Base-by-base conservation (phyloP, 1,284 basidiomycete species). In the Athelia psychrophila region DNA sequence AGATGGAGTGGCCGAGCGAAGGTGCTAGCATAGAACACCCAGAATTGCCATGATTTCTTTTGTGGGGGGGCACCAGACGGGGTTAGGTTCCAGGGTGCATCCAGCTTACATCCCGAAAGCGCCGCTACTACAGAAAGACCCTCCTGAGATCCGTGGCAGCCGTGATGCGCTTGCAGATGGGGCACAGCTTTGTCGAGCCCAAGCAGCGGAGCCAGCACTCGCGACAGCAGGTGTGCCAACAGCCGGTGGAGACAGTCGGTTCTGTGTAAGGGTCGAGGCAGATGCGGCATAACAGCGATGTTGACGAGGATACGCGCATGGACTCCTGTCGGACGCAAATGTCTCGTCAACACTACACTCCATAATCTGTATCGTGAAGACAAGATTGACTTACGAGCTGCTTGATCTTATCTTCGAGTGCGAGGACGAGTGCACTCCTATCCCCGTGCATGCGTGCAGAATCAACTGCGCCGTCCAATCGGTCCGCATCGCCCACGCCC, bases 151-250 rank as follows among this genome's bases (percentile, higher is more conserved):
- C 88, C 13, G 75, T 70, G 8, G 86, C 86, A 2, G 76, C 75
- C 22, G 88, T 91, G 53, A 91, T 91, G 46, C 89, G 79, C 66
- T 91, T 89, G 73, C 88, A 91, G 56, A 91, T 91, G 0, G 88
- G 88, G 66, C 88, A 91, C 15, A 91, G 73, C 62, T 84, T 88
- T 2, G 87, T 90, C 6, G 86, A 81, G n/a, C 86, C 86, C 42
- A 91, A 72, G 64, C 89, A 91, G 10, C 83, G 81, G 44, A 91
- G 66, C 88, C 88, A 91, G 62, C 88, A 91, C 62, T 82, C 81
- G 40, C 82, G 73, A 64, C 89, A 91, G 58, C 86, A 91, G 0
- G 87, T 87, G 62, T 91, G 88, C 89, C 89, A 91, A 64, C 88
- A 91, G 3, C 88, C 88, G 0, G 86, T 89, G n/a, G 87, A 89